phyloP scores from a whole-genome alignment of 257 asterid species.

The Nicotiana paniculata region DNA sequence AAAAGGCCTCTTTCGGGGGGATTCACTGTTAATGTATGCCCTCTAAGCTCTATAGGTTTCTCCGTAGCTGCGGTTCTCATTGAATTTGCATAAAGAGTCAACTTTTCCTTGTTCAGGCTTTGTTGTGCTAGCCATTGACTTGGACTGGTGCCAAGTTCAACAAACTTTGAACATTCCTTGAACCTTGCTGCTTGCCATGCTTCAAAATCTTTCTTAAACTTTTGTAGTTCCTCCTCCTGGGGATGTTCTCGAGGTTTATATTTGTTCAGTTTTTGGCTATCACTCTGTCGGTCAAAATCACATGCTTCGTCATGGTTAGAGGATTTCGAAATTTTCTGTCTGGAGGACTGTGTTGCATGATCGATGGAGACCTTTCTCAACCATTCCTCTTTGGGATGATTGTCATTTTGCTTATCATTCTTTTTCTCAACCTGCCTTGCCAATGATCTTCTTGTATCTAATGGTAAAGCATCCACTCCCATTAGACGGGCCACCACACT shows the following conservation, averaged over 20 bases:
- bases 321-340: slow-evolving; percentile 33
- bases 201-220: slow-evolving; percentile 91
- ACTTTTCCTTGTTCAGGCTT: slow-evolving; percentile 73
- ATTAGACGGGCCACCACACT: slow-evolving; percentile 95
- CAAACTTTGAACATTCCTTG: slow-evolving; percentile 49
- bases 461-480: slow-evolving; percentile 85
- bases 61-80: slow-evolving; percentile 20
- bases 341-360: slow-evolving; percentile 27
- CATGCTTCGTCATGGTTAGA: slow-evolving; percentile 28
- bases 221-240: slow-evolving; percentile 92
- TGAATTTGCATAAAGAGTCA: slow-evolving; percentile 46
- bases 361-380: slow-evolving; percentile 31
- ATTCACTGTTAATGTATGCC: slow-evolving; percentile 16
- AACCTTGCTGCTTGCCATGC: slow-evolving; percentile 83
- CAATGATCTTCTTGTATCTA: slow-evolving; percentile 41
- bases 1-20: slow-evolving; percentile 25
- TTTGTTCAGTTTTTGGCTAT: slow-evolving; percentile 32
- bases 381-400: slow-evolving; percentile 22
- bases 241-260: slow-evolving; percentile 86
- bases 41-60: slow-evolving; percentile 25
- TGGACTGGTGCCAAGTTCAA: slow-evolving; percentile 44
- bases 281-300: slow-evolving; percentile 24
- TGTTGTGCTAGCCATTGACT: slow-evolving; percentile 72
- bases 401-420: slow-evolving; percentile 27
- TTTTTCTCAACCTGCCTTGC: slow-evolving; percentile 23